Evolutionary conservation across 2,329 filamentous ascomycete species (phyloP), one percentile per base, ranked within the genome.

Genomic region (Alternaria postmessia): DNA sequence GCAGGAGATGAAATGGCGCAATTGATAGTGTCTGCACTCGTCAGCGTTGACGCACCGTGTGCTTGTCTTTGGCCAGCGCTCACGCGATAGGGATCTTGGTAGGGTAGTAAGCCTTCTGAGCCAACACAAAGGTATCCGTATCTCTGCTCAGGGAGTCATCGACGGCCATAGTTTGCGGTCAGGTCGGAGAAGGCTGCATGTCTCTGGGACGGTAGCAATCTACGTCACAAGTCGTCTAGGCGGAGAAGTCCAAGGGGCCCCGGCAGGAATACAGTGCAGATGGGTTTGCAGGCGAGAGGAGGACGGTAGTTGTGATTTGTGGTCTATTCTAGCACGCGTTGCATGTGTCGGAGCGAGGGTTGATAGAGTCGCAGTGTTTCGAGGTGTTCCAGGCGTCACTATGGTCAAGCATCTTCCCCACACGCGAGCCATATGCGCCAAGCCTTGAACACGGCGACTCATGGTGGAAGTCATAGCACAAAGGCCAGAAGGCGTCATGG

Each of bases 1-100:
- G 26, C 89, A 90, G 77, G 92, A 94, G 75, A 98, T 91, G 68
- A 96, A 89, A 69, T 96, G 94, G 56, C 94, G 92, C 46, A 99
- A 85, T 81, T 95, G 92, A 89, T 91, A 94, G 80, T 95, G 92
- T 67, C 91, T 94, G 71, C 36, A 18, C 39, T 42, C 32, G 60
- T 75, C 51, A 75, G 67, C 54, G 20, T 18, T 48, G 28, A 4
- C 16, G 26, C 5, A 18, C 51, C 54, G 18, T 43, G 38, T 42
- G 24, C 38, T 16, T 52, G 51, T 32, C 38, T 3, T 7, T 38
- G 57, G 18, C 22, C 22, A 24, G 18, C 52, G 62, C 80, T 73
- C 72, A 83, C 81, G 81, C 80, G 42, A 84, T 80, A 39, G 81
- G 82, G 56, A 84, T 84, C 66, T 78, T 78, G 61, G 81, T 74